phyloP scores from a whole-genome alignment of 2,329 filamentous ascomycete genomes.

The Metarhizium anisopliae region DNA sequence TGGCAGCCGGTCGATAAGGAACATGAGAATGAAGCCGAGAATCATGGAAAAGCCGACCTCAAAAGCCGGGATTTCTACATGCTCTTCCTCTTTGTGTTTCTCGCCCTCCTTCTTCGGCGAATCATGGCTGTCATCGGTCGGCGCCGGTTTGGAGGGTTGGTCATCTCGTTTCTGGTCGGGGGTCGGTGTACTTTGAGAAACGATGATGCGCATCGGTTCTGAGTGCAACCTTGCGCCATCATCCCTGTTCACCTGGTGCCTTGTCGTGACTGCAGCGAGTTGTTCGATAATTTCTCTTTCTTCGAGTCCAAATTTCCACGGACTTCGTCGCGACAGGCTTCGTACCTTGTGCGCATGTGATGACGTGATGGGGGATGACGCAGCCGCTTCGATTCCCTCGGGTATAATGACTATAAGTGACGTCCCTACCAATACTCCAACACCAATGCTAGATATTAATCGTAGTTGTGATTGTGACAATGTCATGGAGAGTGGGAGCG shows the following conservation, averaged over 20 bases:
- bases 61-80: constrained; percentile 48
- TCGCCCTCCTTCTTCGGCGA: constrained; percentile 15
- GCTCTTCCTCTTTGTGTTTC: constrained; percentile 20
- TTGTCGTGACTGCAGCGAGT: constrained; percentile 12
- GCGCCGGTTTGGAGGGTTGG: neutral
- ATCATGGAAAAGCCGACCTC: constrained; percentile 84
- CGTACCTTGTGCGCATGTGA: constrained; percentile 28
- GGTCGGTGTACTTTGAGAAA: neutral
- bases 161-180: neutral
- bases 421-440: constrained; percentile 89
- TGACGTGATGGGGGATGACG: constrained; percentile 40
- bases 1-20: constrained; percentile 81
- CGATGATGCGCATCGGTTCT: neutral
- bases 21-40: constrained; percentile 91
- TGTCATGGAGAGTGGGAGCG: constrained; percentile 79
- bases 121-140: constrained; percentile 2
- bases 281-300: constrained; percentile 15
- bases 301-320: constrained; percentile 18
- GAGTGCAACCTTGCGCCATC: neutral
- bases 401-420: constrained; percentile 96
- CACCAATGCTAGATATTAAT: constrained; percentile 83
- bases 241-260: neutral
- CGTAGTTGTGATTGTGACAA: constrained; percentile 81
- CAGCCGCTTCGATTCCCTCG: constrained; percentile 87
- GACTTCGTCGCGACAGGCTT: constrained; percentile 22